Base-by-base conservation (phyloP, 2,329 filamentous ascomycete species). In the Lachnellula suecica region DNA sequence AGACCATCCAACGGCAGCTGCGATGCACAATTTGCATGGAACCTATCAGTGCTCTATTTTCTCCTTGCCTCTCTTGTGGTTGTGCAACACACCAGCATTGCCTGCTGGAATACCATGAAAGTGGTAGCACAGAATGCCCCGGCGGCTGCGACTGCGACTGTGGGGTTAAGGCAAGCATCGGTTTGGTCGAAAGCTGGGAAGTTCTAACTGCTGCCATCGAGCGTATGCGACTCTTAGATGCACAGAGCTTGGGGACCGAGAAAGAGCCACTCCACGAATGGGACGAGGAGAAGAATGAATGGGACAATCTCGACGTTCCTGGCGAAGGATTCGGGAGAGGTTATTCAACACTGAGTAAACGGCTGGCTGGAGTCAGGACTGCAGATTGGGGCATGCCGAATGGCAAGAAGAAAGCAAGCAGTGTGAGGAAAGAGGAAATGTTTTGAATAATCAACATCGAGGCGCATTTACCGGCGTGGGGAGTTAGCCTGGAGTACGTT, bases 71-170 rank as follows among this genome's bases (percentile, higher is more conserved):
- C 2, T 76, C 77, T 10, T 87, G 84, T 57, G 83, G 83, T 11
- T 87, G 84, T 58, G 79, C 78, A 7, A 77, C 75, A 47, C 84
- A 87, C 65, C 78, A 83, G 42, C 66, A 71, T 8, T 87, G 84
- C 43, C 51, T 68, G 2, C 42, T 53, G 5, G 58, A 60, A 31
- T 68, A 68, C 47, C 65, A 66, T 29, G 52, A 52, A 2, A 47
- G 47, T 15, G 66, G 65, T 20, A 80, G 83, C 65, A 76, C 70
- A 1, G 68, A 77, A 43, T 87, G 84, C 51, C 81, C 83, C 0
- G 83, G 81, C 0, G 83, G 83, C 1, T 84, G 86, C 61, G 84
- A 86, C 63, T 87, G 84, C 62, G 73, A 80, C 53, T 87, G 84
- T 59, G 73, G 78, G 0, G 73, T 78, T 13, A 78, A 84, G 56